Percentiles rank a stretch among this genome's conserved stretches.
phyloP scores from a whole-genome alignment of 129 eudicot genomes.

The Pulicaria dysenterica region DNA sequence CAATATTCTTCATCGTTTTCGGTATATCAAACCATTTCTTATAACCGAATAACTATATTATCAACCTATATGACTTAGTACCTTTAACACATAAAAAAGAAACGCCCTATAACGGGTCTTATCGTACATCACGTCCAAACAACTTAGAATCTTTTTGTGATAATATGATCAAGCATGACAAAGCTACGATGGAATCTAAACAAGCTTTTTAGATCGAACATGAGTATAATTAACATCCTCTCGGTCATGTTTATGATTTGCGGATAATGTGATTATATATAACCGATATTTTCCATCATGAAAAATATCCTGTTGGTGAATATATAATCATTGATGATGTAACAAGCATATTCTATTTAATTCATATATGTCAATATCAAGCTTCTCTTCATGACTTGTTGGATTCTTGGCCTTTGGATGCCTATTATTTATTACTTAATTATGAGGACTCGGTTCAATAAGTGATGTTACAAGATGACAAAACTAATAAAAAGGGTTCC shows the following conservation, averaged over 20 bases:
- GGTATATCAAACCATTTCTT: too few species aligned
- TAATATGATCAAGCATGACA: too few species aligned
- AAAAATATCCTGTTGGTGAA: background rate
- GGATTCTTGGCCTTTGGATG: constrained; percentile 8
- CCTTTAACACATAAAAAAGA: too few species aligned
- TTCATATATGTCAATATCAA: constrained; percentile 15
- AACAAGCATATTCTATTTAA: constrained; percentile 15
- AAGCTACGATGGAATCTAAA: too few species aligned
- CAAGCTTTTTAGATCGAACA: too few species aligned
- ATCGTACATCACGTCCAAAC: too few species aligned
- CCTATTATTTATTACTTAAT: background rate
- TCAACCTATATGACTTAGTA: too few species aligned
- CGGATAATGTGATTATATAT: background rate
- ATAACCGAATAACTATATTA: too few species aligned
- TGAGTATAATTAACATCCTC: too few species aligned
- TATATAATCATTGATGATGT: constrained; percentile 18
- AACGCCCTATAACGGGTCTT: too few species aligned
- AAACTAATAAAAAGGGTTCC: background rate
- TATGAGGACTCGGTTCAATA: background rate
- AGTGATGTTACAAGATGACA: background rate
- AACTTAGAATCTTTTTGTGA: too few species aligned
- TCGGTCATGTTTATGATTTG: background rate
- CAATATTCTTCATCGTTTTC: too few species aligned
- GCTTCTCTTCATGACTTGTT: constrained; percentile 17
- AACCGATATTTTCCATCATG: background rate